phyloP scores from a whole-genome alignment of 768 basidiomycete species.

The Lentinula lateritia region DNA sequence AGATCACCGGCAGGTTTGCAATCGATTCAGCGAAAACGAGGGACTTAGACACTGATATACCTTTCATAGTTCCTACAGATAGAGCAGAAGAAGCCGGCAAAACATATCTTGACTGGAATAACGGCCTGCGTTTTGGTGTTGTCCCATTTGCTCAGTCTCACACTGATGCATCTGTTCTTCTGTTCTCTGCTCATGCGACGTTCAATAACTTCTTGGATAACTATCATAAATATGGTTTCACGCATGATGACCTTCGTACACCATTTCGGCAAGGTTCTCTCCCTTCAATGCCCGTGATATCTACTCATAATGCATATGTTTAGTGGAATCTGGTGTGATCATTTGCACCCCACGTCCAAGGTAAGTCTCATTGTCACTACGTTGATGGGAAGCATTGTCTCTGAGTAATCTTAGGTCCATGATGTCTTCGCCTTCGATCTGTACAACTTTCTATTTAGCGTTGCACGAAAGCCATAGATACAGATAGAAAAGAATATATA shows the following conservation, averaged over 20 bases:
- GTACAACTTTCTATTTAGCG: constrained; percentile 27
- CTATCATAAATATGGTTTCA: constrained; percentile 35
- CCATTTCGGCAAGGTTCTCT: not conserved
- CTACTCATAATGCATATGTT: constrained; percentile 3
- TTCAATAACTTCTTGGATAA: constrained; percentile 46
- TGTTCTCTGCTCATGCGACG: constrained; percentile 42
- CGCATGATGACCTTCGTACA: constrained; percentile 22
- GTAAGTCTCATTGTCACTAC: not conserved
- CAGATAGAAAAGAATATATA: not conserved
- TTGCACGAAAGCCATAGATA: not conserved
- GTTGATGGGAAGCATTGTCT: not conserved
- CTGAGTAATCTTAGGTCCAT: constrained; percentile 27
- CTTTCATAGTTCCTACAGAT: not conserved
- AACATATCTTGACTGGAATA: constrained; percentile 39
- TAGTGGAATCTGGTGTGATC: constrained; percentile 46
- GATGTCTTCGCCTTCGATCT: constrained; percentile 40
- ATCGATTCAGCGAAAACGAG: not conserved
- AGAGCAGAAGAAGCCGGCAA: constrained; percentile 3
- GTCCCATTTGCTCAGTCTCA: constrained; percentile 32
- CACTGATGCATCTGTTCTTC: constrained; percentile 38
- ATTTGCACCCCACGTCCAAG: constrained; percentile 46
- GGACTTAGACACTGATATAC: not conserved
- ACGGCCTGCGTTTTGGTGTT: constrained; percentile 23
- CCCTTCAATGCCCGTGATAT: too few species aligned
- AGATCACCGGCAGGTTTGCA: constrained; percentile 23